A percentile compares a stretch with the other conserved stretches of the same genome.
Evolutionary conservation across 169 alveolate genomes (phyloP).

Genomic region (Plasmodium gaboni): DNA sequence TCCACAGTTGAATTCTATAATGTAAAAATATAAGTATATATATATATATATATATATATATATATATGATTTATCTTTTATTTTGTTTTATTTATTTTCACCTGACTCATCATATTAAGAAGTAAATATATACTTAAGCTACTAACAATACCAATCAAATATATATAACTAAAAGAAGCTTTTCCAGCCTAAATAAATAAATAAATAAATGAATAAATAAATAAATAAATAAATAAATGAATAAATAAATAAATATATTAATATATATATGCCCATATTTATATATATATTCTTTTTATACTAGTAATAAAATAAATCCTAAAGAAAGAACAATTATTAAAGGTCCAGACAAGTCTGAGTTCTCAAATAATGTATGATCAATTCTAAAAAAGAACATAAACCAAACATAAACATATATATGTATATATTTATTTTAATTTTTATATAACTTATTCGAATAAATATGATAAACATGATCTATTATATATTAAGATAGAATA

Average conservation of each 20-base stretch:
- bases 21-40: neutral
- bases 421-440: no score
- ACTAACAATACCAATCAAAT: conserved; percentile 85
- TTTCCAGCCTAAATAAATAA: conserved; percentile 45
- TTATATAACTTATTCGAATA: no score
- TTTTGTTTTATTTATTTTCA: conserved; percentile 23
- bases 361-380: conserved; percentile 74
- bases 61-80: conserved; percentile 1
- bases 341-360: conserved; percentile 89
- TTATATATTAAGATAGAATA: no score
- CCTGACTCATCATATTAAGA: conserved; percentile 81
- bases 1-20: conserved; percentile 75
- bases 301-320: conserved; percentile 83
- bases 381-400: neutral
- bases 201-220: neutral
- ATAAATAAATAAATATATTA: no score
- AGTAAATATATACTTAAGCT: conserved; percentile 82
- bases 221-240: no score
- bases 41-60: neutral
- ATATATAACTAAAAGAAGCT: conserved; percentile 85
- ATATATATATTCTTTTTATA: conserved; percentile 74
- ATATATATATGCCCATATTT: no score
- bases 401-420: neutral
- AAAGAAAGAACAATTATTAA: conserved; percentile 80
- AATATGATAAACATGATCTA: no score